Evolutionary conservation across 768 basidiomycete genomes (phyloP).

Genomic region (Saitozyma podzolica): DNA sequence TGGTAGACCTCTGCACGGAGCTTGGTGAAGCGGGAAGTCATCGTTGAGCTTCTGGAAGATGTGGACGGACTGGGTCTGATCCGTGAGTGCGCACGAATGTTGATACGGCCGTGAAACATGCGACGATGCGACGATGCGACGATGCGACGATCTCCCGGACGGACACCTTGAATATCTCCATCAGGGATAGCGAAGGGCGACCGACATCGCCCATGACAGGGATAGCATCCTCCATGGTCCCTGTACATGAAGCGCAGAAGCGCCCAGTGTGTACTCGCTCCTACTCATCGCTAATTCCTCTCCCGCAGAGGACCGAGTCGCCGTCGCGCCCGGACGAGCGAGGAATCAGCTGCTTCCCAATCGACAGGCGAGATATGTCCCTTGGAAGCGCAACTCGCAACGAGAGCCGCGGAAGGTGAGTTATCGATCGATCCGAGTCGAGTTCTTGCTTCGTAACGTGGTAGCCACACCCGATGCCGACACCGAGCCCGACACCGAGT

Average conservation of each 20-base stretch:
- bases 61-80: slow-evolving; percentile 29
- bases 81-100: slow-evolving; percentile 13
- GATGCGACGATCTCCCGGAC: too few species aligned
- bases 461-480: too few species aligned
- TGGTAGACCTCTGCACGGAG: slow-evolving; percentile 15
- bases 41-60: slow-evolving; percentile 36
- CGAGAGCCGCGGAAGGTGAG: neutral
- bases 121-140: too few species aligned
- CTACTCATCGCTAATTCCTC: too few species aligned
- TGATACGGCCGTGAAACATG: neutral
- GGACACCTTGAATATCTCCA: too few species aligned
- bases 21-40: slow-evolving; percentile 17
- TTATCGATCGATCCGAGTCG: neutral
- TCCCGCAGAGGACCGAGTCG: slow-evolving; percentile 25
- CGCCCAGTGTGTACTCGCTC: too few species aligned
- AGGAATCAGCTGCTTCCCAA: slow-evolving; percentile 34
- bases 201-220: neutral
- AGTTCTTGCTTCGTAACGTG: neutral
- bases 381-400: slow-evolving; percentile 23
- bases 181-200: neutral
- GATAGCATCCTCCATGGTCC: neutral
- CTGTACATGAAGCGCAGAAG: too few species aligned
- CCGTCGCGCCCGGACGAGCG: slow-evolving; percentile 36
- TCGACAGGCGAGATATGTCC: slow-evolving; percentile 31
- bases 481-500: too few species aligned